Base-by-base conservation (phyloP, 1,284 basidiomycete genomes). In the Blastosporella zonata region DNA sequence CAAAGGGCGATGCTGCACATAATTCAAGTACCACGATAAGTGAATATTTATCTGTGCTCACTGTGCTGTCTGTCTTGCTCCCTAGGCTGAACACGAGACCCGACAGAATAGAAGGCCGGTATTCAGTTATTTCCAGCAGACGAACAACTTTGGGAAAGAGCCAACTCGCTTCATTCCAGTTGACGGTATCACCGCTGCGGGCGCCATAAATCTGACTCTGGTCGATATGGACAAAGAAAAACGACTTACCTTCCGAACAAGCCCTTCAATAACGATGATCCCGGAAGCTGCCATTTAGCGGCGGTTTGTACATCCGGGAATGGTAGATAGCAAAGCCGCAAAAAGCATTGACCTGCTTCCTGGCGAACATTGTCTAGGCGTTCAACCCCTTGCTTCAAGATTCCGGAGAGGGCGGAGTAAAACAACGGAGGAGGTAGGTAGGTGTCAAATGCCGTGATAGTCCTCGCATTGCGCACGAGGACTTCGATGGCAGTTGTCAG, bases 301-400 rank as follows among this genome's bases (percentile, higher is more conserved):
- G 70, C 62, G 46, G 68, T 62, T 50, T 63, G 55, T 7, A 75
- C 67, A 2, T 59, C 60, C 18, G 79, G 80, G 22, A 71, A 61
- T 2, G 79, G 59, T 7, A 76, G 62, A 18, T 64, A 55, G 25
- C 93, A 55, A 33, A 85, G 66, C 33, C 66, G 64, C 50, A 80
- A 55, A 47, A 92, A 76, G 53, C 76, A 73, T 56, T 76, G 70
- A 0, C 91, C 93, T 1, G 91, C 87, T 35, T 81, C 82, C 50
- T 86, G 83, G 27, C 95, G 79, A 25, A 98, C 90, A 58, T 89
- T 90, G 62, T 97, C 94, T 21, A 98, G 80, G 54, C 93, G 78
- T 67, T 98, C 96, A 13, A 92, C 82, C 6, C 90, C 87, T 63
- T 97, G 93, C 66, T 93, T 97, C 50, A 93, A 71, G 43, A 95